Evolutionary conservation across 352 stramenopile genomes (phyloP).

Genomic region (Pilasporangium apinafurcum): DNA sequence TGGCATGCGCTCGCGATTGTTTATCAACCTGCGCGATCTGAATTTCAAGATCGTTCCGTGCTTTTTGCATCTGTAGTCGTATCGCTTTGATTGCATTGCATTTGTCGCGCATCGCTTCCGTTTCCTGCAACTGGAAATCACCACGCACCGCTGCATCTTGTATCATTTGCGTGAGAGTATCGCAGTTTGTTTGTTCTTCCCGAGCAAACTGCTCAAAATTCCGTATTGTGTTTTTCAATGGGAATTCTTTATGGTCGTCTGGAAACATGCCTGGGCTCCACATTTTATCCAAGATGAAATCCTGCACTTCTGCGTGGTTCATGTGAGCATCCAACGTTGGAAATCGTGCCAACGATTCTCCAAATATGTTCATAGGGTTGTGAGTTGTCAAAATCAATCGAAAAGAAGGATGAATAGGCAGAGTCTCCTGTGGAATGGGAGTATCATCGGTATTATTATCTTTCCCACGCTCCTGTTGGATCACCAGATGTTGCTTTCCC

Average conservation of each 20-base stretch:
- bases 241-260: constrained; percentile 7
- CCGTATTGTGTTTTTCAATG: constrained; percentile 22
- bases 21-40: constrained; percentile 6
- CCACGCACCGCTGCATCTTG: constrained; percentile 32
- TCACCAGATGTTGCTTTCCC: constrained; percentile 13
- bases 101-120: constrained; percentile 16
- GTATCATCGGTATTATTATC: not conserved
- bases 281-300: constrained; percentile 39
- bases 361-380: constrained; percentile 18
- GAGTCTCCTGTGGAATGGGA: not conserved
- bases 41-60: constrained; percentile 7
- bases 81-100: constrained; percentile 18
- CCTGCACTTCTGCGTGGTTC: constrained; percentile 17
- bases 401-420: constrained; percentile 31
- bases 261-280: constrained; percentile 18
- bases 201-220: constrained; percentile 15
- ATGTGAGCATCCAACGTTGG: constrained; percentile 26
- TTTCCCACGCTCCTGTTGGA: constrained; percentile 1
- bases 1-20: constrained; percentile 14
- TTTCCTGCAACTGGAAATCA: constrained; percentile 40
- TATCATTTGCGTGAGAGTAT: constrained; percentile 32
- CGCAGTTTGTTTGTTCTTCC: constrained; percentile 9
- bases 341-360: constrained; percentile 21
- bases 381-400: constrained; percentile 40
- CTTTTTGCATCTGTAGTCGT: constrained; percentile 6